These are phyloP conservation scores for Blastomyces gilchristii DNA, from an alignment of 2,329 filamentous ascomycete genomes.

Conservation along the genomic window DNA sequence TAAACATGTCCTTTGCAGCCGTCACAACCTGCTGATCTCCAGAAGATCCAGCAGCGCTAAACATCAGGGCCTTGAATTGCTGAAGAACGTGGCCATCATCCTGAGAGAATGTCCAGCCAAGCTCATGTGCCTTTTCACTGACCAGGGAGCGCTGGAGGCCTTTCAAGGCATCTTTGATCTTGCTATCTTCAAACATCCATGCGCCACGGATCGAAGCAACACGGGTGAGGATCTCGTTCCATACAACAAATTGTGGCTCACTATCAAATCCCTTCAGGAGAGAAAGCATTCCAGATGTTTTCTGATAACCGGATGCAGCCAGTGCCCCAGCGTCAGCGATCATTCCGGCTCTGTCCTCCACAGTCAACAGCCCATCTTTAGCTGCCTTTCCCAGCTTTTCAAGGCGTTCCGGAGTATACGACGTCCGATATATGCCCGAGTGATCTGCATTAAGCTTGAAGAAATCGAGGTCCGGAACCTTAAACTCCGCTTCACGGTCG, in stretches of 20 bases:
- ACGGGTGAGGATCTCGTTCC: conserved; percentile 79
- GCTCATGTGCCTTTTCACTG: conserved; percentile 67
- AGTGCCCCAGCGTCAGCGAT: conserved; percentile 85
- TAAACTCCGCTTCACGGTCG: conserved; percentile 65
- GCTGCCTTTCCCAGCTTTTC: conserved; percentile 81
- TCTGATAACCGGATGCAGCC: conserved; percentile 82
- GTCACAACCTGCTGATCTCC: conserved; percentile 69
- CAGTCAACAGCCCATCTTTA: conserved; percentile 65
- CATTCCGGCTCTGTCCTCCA: conserved; percentile 91
- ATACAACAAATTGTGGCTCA: conserved; percentile 85
- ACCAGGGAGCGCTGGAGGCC: conserved; percentile 71
- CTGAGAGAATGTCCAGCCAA: conserved; percentile 81
- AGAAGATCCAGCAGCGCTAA: conserved; percentile 68
- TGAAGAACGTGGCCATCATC: conserved; percentile 81
- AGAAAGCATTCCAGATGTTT: conserved; percentile 78
- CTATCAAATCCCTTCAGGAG: conserved; percentile 72
- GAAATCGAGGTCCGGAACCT: conserved; percentile 70
- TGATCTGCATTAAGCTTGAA: conserved; percentile 97
- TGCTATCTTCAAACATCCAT: conserved; percentile 78
- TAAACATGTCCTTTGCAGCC: conserved; percentile 82
- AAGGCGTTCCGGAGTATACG: conserved; percentile 72
- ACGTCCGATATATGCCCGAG: conserved; percentile 82
- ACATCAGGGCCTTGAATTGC: conserved; percentile 89
- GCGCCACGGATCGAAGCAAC: conserved; percentile 69
- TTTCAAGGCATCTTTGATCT: conserved; percentile 62